A percentile compares a stretch with the other conserved stretches of the same genome.
Evolutionary conservation across 225 moss, liverwort and hornwort species (phyloP).

Genomic region (Thuidium tamariscinum): DNA sequence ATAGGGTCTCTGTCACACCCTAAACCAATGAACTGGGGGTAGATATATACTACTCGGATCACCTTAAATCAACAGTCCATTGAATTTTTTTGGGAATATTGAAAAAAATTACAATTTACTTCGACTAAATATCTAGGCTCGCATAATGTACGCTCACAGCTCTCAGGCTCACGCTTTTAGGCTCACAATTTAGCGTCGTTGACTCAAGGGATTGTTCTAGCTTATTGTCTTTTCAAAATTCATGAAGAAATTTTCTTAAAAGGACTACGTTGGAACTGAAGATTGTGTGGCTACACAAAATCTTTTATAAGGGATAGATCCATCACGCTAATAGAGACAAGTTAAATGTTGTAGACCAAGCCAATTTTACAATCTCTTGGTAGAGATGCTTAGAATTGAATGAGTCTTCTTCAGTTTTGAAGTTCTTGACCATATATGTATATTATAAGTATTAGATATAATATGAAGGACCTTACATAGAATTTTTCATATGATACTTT

Average conservation of each 20-base stretch:
- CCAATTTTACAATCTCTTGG: rapidly evolving
- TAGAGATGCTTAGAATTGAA: background rate
- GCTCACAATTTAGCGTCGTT: no score
- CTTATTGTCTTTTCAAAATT: rapidly evolving
- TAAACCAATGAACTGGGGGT: no score
- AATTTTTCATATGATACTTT: background rate
- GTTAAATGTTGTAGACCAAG: rapidly evolving
- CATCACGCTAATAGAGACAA: background rate
- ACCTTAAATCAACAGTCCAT: no score
- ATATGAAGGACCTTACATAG: rapidly evolving
- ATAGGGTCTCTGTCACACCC: no score
- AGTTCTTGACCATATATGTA: background rate
- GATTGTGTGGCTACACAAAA: background rate
- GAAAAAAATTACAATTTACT: no score
- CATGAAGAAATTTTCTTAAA: background rate
- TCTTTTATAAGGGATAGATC: rapidly evolving
- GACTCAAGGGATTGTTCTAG: no score
- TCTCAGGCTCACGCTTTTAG: no score
- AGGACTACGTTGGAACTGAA: rapidly evolving
- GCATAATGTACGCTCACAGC: no score
- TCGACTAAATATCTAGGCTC: no score
- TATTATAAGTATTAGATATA: background rate
- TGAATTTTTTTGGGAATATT: no score
- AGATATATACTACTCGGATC: no score
- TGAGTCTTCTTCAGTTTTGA: background rate